These are phyloP conservation scores for Mycosphaerella arachidis DNA, from an alignment of 2,329 filamentous ascomycete genomes.

Conservation along the genomic window DNA sequence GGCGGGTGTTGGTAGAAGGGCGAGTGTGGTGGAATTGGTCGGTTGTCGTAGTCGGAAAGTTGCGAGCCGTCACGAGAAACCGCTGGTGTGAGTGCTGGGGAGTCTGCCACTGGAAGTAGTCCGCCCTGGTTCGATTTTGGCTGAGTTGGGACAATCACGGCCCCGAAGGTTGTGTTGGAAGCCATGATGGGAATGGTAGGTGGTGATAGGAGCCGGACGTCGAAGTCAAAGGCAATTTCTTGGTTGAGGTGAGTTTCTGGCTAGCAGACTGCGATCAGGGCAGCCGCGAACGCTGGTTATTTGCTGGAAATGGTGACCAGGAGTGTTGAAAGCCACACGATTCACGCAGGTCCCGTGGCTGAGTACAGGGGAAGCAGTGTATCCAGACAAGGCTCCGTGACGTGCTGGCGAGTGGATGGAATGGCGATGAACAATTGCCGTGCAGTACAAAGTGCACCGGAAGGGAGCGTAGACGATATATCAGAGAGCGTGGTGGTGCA, in stretches of 20 bases:
- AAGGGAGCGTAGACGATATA: background rate
- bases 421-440: background rate
- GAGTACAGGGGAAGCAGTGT: background rate
- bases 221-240: background rate
- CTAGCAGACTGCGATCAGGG: background rate
- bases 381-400: background rate
- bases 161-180: conserved; percentile 39
- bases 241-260: background rate
- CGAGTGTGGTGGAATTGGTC: conserved; percentile 37
- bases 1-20: conserved; percentile 48
- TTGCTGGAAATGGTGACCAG: background rate
- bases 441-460: background rate
- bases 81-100: conserved; percentile 33
- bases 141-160: conserved; percentile 34
- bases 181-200: conserved; percentile 7
- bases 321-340: background rate
- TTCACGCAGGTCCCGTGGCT: background rate
- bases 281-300: background rate
- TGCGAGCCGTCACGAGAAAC: conserved; percentile 29
- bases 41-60: conserved; percentile 33
- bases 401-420: background rate
- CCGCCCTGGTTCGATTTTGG: background rate
- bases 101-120: conserved; percentile 27
- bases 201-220: background rate
- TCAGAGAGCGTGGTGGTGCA: background rate